phyloP scores from a whole-genome alignment of 306 rosid genomes.

The Fragaria nilgerrensis region DNA sequence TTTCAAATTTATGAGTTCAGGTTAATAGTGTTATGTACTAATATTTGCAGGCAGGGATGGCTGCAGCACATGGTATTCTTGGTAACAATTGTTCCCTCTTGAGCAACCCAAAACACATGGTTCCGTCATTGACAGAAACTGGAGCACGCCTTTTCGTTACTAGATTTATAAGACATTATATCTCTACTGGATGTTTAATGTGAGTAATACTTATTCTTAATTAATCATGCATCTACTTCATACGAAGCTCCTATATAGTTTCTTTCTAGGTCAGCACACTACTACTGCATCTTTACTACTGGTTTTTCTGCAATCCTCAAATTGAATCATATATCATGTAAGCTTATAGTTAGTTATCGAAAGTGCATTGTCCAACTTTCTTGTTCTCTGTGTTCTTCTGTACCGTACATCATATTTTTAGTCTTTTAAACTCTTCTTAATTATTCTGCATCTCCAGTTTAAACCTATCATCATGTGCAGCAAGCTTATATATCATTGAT shows the following conservation, averaged over 20 bases:
- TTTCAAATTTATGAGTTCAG: constrained; percentile 1
- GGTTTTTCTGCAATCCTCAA: background rate
- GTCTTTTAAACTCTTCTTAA: background rate
- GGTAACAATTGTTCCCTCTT: constrained; percentile 50
- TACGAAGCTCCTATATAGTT: background rate
- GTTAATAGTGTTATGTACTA: constrained; percentile 9
- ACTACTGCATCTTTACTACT: background rate
- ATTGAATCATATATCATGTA: background rate
- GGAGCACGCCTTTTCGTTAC: constrained; percentile 71
- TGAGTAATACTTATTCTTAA: constrained; percentile 41
- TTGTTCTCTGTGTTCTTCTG: background rate
- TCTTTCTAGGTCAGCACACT: background rate
- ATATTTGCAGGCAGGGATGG: constrained; percentile 73
- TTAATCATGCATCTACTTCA: background rate
- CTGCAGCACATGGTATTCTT: constrained; percentile 65
- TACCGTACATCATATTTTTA: background rate
- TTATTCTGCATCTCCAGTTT: background rate
- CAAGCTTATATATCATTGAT: constrained; percentile 5
- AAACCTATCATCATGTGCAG: background rate
- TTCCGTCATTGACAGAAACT: constrained; percentile 67
- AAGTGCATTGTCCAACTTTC: background rate
- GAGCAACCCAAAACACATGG: constrained; percentile 85
- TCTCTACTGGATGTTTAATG: constrained; percentile 71
- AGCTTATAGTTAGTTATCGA: background rate
- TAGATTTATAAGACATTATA: constrained; percentile 55